phyloP scores from a whole-genome alignment of 768 basidiomycete genomes.

The Podaxis sp. region DNA sequence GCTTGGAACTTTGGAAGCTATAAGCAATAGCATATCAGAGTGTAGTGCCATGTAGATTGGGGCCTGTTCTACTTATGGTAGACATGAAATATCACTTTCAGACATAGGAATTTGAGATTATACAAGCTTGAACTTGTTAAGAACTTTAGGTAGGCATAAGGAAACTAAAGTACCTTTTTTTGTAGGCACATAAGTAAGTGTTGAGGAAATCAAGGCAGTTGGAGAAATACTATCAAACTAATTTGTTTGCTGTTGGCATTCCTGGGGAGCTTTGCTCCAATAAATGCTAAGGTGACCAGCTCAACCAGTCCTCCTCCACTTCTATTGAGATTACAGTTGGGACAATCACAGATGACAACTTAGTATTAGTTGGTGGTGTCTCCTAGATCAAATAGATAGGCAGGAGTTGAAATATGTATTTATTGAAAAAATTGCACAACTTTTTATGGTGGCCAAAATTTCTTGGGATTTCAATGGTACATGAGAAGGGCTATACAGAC shows the following conservation, averaged over 20 bases:
- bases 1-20: background rate
- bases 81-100: background rate
- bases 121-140: conserved; percentile 2
- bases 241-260: background rate
- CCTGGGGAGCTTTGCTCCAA: background rate
- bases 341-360: no score
- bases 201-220: background rate
- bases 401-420: no score
- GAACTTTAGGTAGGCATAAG: conserved; percentile 5
- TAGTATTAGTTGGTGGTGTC: no score
- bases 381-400: no score
- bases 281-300: background rate
- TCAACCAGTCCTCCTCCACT: background rate
- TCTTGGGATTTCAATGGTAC: no score
- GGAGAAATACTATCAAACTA: background rate
- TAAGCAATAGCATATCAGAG: background rate
- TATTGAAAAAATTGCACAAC: no score
- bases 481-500: no score
- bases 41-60: background rate
- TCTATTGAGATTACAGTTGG: background rate
- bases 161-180: background rate
- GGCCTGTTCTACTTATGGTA: background rate
- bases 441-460: no score
- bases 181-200: background rate
- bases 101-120: background rate